Base-by-base conservation (phyloP, 805 yeast genomes). In the Pichia cabralensis region DNA sequence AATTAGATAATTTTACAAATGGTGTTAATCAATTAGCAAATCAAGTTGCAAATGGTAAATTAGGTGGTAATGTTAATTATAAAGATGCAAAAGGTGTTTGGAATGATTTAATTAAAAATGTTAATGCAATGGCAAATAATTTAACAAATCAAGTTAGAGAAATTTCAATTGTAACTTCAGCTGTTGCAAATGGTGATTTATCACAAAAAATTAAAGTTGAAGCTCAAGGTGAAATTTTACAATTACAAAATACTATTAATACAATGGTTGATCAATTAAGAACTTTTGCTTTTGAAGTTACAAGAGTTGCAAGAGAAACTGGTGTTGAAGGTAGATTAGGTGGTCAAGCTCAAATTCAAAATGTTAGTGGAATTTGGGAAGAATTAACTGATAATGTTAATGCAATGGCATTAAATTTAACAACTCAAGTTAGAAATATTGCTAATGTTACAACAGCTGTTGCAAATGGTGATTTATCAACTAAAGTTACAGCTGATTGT, bases 251-350 rank as follows among this genome's bases (percentile, higher is more conserved):
- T 62, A 84, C 94, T 8, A 83, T 83, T 49, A 84, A 84, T 52
- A 74, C 86, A 39, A 84, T 82, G 92, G 92, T 82, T 58, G 89
- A 80, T 52, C 92, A 82, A 53, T 69, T 82, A 46, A 64, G 88
- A 47, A 76, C 80, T 17, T 82, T 82, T 59, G 89, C 92, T 2
- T 79, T 80, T 46, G 94, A 84, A 56, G 94, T 83, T 24, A 76
- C 89, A 2, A 73, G 86, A 41, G 94, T 83, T 10, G 89, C 94
- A 3, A 67, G 92, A 39, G 94, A 84, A 55, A 86, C 86, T 16
- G 95, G 95, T 54, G 94, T 83, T 13, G 82, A 82, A 46, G 95
- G 95, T 42, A 70, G 84, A 32, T 64, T 83, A 34, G 95, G 95
- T 34, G 95, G 95, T 8, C 95, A 83, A 55, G 94, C 94, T 2